Evolutionary conservation across 2,329 filamentous ascomycete genomes (phyloP).

Genomic region (Lizonia empirigonia): DNA sequence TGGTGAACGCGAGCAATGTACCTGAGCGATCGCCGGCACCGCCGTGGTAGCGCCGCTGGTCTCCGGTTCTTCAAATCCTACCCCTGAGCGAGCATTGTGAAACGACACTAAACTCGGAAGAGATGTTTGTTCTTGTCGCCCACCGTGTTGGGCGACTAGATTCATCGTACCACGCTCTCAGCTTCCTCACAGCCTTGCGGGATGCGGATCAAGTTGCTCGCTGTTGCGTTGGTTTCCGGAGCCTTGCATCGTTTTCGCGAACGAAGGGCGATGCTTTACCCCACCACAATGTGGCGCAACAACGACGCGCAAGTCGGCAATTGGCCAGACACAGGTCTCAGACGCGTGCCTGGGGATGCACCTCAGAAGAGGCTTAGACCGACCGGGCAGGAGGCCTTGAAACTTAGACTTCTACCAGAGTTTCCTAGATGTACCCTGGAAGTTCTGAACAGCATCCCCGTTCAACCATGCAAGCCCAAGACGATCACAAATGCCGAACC

Average conservation of each 20-base stretch:
- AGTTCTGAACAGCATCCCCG: neutral
- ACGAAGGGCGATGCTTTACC: conserved; percentile 9
- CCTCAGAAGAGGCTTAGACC: conserved; percentile 14
- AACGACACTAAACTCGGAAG: conserved; percentile 31
- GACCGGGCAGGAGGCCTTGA: conserved; percentile 3
- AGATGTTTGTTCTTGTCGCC: conserved; percentile 36
- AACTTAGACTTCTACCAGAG: conserved; percentile 1
- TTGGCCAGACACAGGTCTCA: conserved; percentile 26
- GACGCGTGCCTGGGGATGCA: too few relatives aligned
- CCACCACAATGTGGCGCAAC: conserved; percentile 16
- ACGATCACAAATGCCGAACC: conserved; percentile 5
- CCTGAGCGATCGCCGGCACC: conserved; percentile 33
- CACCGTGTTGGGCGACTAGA: conserved; percentile 33
- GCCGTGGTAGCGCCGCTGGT: conserved; percentile 38
- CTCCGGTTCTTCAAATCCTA: conserved; percentile 23
- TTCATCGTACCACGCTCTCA: conserved; percentile 16
- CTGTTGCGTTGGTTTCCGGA: conserved; percentile 26
- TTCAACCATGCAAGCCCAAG: neutral
- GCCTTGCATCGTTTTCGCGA: conserved; percentile 19
- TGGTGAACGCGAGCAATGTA: conserved; percentile 21
- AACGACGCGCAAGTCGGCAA: conserved; percentile 14
- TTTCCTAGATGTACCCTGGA: neutral
- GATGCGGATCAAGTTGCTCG: conserved; percentile 29
- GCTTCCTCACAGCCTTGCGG: conserved; percentile 16
- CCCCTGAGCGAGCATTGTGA: conserved; percentile 33